Conservation (phyloP, 2,329 filamentous ascomycete species). For the Teratosphaeria nubilosa region DNA sequence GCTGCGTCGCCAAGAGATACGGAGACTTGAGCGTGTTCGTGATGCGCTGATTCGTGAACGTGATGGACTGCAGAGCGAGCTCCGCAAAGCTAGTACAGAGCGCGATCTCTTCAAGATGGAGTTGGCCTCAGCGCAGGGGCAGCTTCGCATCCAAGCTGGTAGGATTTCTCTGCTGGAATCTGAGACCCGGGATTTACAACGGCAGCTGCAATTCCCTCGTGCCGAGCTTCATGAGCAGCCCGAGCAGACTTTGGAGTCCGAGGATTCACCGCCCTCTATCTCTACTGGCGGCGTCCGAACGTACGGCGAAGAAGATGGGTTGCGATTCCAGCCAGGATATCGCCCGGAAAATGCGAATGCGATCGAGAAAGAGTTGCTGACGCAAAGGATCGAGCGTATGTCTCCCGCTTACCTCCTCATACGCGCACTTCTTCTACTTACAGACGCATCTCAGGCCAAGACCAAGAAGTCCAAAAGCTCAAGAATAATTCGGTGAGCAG, state of each 20-base stretch:
- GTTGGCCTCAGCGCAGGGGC: not conserved
- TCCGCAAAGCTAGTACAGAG: not conserved
- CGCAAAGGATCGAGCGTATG: slow-evolving; percentile 8
- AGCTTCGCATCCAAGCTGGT: slow-evolving; percentile 5
- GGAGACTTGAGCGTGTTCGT: slow-evolving; percentile 7
- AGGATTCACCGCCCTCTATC: not conserved
- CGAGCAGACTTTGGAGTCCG: not conserved
- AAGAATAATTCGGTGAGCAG: slow-evolving; percentile 9
- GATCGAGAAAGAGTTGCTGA: slow-evolving; percentile 9
- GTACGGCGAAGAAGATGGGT: not conserved
- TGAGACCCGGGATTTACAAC: slow-evolving; percentile 2
- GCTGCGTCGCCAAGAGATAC: slow-evolving; percentile 12
- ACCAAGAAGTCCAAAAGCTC: slow-evolving; percentile 11
- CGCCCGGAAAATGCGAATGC: not conserved
- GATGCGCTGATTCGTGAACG: slow-evolving; percentile 7
- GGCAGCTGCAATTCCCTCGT: slow-evolving; percentile 2
- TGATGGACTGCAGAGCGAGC: slow-evolving; percentile 4
- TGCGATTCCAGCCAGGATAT: not conserved
- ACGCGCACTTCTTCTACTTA: slow-evolving; percentile 1
- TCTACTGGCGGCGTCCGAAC: not conserved
- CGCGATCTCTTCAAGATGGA: not conserved
- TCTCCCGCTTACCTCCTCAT: not conserved
- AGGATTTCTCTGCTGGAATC: slow-evolving; percentile 8
- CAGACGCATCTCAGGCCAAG: slow-evolving; percentile 9
- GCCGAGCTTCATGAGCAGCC: slow-evolving; percentile 2